Conservation (phyloP, 106 monocot species). For the Apostasia ramifera region DNA sequence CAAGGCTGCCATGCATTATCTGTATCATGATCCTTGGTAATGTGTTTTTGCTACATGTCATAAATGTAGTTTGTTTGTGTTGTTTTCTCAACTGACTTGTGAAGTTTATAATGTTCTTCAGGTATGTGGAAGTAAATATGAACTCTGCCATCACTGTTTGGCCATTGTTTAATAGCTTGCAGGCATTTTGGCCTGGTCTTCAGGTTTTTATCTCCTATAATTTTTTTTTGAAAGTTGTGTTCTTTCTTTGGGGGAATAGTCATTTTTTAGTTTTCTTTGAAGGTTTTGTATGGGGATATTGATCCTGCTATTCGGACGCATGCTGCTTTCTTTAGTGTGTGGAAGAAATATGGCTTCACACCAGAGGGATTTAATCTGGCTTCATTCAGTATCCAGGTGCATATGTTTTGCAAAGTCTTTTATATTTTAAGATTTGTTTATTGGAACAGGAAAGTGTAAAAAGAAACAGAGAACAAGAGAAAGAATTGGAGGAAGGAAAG, state of each 20-base stretch:
- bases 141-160: slow-evolving; percentile 90
- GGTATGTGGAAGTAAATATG: slow-evolving; percentile 99
- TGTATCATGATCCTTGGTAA: slow-evolving; percentile 96
- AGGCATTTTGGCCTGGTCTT: slow-evolving; percentile 99
- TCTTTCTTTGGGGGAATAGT: slow-evolving; percentile 7
- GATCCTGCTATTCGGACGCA: slow-evolving; percentile 90
- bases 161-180: slow-evolving; percentile 96
- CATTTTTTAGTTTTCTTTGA: slow-evolving; percentile 29
- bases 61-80: slow-evolving; percentile 3
- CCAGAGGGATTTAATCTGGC: slow-evolving; percentile 98
- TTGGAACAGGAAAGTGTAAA: too few species aligned
- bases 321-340: slow-evolving; percentile 97
- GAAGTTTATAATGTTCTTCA: slow-evolving; percentile 12
- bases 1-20: slow-evolving; percentile 88
- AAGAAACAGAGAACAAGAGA: too few species aligned
- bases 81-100: neutral
- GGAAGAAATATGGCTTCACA: slow-evolving; percentile 96
- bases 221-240: neutral
- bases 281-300: slow-evolving; percentile 99
- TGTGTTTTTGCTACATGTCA: neutral
- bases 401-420: neutral
- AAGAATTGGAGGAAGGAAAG: too few species aligned
- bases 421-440: neutral
- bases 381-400: slow-evolving; percentile 70
- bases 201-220: slow-evolving; percentile 47